Evolutionary conservation across 2,329 filamentous ascomycete species (phyloP).

Genomic region (Rutstroemia sp.): DNA sequence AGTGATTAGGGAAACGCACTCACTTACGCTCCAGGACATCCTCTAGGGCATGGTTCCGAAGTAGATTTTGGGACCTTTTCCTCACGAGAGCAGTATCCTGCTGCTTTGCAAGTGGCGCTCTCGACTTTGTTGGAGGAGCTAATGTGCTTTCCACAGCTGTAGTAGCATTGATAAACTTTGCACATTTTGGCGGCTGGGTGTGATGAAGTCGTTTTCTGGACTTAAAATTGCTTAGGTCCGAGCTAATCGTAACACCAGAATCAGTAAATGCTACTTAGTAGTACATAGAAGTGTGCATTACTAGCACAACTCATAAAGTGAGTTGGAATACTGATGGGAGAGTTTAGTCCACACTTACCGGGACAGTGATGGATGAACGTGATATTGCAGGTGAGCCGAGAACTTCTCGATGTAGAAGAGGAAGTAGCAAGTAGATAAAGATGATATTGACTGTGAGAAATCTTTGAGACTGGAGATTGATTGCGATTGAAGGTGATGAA

Average conservation of each 20-base stretch:
- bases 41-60: conserved; percentile 1
- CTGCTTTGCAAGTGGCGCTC: neutral
- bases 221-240: neutral
- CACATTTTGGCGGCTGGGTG: conserved; percentile 6
- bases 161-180: neutral
- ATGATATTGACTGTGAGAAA: neutral
- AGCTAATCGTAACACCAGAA: neutral
- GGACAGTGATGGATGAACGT: neutral
- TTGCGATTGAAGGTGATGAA: conserved; percentile 4
- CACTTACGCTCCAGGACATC: conserved; percentile 7
- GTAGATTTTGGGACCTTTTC: neutral
- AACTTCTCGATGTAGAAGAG: neutral
- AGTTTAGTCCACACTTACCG: neutral
- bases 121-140: too few relatives aligned
- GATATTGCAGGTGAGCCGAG: neutral
- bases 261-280: neutral
- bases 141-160: neutral
- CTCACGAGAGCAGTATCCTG: neutral
- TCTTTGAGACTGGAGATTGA: neutral
- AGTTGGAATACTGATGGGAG: too few relatives aligned
- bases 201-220: neutral
- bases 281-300: neutral
- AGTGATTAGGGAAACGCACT: neutral
- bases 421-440: neutral
- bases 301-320: neutral